A percentile compares a stretch with the other conserved stretches of the same genome.
Evolutionary conservation across 768 basidiomycete genomes (phyloP).

Genomic region (Rhizopogon salebrosus): DNA sequence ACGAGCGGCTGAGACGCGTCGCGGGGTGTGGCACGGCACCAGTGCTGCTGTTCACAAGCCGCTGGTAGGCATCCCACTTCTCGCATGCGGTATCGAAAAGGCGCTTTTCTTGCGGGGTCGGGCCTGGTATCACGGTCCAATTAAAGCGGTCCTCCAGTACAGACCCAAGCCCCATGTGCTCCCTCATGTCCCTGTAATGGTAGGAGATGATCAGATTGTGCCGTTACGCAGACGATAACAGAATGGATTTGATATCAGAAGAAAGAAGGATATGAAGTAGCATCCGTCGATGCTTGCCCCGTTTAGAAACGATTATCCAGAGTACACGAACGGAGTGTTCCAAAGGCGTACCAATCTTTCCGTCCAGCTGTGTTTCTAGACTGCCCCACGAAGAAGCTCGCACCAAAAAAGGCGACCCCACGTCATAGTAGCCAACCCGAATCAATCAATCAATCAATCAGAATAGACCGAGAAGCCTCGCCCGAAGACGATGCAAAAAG

Average conservation of each 20-base stretch:
- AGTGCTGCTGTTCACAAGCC: not conserved
- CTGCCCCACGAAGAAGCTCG: not conserved
- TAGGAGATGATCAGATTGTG: conserved; percentile 1
- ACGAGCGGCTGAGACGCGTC: conserved; percentile 44
- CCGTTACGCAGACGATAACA: not conserved
- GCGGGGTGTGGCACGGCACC: conserved; percentile 6
- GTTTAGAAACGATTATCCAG: not conserved
- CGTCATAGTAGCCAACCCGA: not conserved
- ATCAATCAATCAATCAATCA: too few relatives aligned
- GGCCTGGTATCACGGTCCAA: conserved; percentile 38
- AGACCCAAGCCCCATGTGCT: conserved; percentile 44
- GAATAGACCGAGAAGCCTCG: too few relatives aligned
- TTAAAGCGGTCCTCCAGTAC: conserved; percentile 44
- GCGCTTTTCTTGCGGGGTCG: conserved; percentile 46
- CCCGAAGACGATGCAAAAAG: too few relatives aligned
- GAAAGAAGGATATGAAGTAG: not conserved
- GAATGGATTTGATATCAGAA: not conserved
- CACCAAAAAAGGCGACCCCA: not conserved
- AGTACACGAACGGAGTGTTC: not conserved
- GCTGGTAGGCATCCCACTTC: conserved; percentile 37
- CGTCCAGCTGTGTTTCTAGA: not conserved
- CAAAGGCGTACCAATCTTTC: not conserved
- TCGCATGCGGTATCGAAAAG: conserved; percentile 53
- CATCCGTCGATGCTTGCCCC: not conserved
- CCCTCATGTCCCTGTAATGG: conserved; percentile 55